Evolutionary conservation across 2,329 filamentous ascomycete species (phyloP).

Genomic region (Pseudonectria foliicola): DNA sequence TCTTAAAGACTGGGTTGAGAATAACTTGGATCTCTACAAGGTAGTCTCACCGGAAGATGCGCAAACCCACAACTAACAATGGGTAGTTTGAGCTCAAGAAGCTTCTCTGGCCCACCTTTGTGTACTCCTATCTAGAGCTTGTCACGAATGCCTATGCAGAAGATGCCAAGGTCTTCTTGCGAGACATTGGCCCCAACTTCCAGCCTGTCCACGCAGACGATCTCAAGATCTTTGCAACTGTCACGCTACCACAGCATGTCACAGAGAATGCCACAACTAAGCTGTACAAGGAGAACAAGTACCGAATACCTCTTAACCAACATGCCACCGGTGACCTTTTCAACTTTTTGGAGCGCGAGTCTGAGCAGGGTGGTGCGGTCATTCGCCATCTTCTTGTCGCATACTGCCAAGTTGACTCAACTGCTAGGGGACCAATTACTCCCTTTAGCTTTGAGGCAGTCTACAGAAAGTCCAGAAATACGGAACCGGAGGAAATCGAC

Average conservation of each 20-base stretch:
- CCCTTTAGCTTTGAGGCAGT: slow-evolving; percentile 57
- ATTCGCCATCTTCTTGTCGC: slow-evolving; percentile 66
- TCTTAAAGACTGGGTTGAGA: slow-evolving; percentile 78
- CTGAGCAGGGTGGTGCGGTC: slow-evolving; percentile 70
- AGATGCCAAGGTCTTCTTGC: slow-evolving; percentile 69
- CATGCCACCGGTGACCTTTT: slow-evolving; percentile 77
- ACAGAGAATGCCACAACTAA: slow-evolving; percentile 69
- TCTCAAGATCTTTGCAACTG: slow-evolving; percentile 63
- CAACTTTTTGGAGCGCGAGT: slow-evolving; percentile 82
- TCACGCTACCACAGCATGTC: slow-evolving; percentile 72
- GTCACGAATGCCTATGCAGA: slow-evolving; percentile 62
- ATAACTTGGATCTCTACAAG: slow-evolving; percentile 91
- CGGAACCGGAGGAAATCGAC: slow-evolving; percentile 57
- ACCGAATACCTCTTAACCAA: slow-evolving; percentile 81
- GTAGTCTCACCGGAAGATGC: slow-evolving; percentile 33
- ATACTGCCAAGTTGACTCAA: slow-evolving; percentile 51
- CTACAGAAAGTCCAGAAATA: slow-evolving; percentile 48
- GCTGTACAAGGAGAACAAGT: slow-evolving; percentile 79
- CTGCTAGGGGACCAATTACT: slow-evolving; percentile 55
- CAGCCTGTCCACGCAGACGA: slow-evolving; percentile 75
- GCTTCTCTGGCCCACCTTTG: slow-evolving; percentile 86
- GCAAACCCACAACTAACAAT: slow-evolving; percentile 11
- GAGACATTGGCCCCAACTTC: slow-evolving; percentile 60
- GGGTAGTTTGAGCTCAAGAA: slow-evolving; percentile 74
- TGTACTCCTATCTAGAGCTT: slow-evolving; percentile 84